Conservation (phyloP, 164 flowering plant genomes). For the Piper betle region DNA sequence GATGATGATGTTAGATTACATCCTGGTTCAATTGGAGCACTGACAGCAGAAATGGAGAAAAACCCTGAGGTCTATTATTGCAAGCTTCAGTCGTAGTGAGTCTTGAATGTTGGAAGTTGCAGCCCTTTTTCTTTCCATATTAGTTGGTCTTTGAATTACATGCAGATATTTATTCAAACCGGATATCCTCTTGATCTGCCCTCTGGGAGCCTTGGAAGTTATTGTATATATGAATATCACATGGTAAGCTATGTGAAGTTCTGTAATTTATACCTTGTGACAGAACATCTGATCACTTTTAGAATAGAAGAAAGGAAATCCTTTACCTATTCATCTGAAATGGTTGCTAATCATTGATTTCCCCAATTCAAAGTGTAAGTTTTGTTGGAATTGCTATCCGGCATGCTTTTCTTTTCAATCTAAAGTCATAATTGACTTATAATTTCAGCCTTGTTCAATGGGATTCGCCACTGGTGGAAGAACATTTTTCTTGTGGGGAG, state of each 20-base stretch:
- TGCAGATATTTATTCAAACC: conserved; percentile 98
- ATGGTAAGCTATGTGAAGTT: conserved; percentile 46
- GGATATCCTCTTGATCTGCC: conserved; percentile 98
- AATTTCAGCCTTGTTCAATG: conserved; percentile 93
- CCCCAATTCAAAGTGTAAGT: no score
- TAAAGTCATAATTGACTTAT: neutral
- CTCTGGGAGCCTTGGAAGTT: conserved; percentile 95
- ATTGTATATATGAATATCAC: conserved; percentile 96
- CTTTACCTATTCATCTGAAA: neutral
- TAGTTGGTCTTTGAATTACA: neutral
- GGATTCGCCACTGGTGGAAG: conserved; percentile 98
- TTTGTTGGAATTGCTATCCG: neutral
- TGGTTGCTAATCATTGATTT: no score
- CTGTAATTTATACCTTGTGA: neutral
- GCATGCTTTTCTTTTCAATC: neutral
- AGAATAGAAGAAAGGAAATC: neutral
- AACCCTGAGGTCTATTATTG: conserved; percentile 60
- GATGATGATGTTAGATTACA: conserved; percentile 98
- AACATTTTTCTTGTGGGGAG: conserved; percentile 98
- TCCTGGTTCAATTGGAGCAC: conserved; percentile 92
- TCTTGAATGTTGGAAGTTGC: neutral
- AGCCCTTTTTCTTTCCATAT: neutral
- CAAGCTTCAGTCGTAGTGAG: neutral
- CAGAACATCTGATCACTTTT: neutral
- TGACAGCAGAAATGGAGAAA: conserved; percentile 85